A percentile compares a stretch with the other conserved stretches of the same genome.
Conservation (phyloP, 2,329 filamentous ascomycete species). For the Escovopsis sp. region DNA sequence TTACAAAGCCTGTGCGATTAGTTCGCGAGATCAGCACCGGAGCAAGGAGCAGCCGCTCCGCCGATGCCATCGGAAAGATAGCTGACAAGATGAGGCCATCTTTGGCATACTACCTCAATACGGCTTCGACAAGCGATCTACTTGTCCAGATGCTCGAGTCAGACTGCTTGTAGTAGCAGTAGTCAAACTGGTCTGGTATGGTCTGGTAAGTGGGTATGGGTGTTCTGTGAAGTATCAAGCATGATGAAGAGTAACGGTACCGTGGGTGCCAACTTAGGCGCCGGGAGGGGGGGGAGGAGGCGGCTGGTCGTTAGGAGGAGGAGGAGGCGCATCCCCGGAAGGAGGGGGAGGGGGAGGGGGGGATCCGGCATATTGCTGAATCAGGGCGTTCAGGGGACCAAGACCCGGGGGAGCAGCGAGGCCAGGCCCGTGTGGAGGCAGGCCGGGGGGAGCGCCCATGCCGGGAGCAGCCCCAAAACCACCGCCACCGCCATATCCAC, state of each 20-base stretch:
- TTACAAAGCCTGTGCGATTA: constrained; percentile 5
- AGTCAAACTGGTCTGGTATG: no score
- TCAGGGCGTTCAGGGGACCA: constrained; percentile 46
- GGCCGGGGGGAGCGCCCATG: constrained; percentile 25
- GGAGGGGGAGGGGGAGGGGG: constrained; percentile 45
- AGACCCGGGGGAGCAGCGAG: constrained; percentile 39
- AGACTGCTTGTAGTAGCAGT: no score
- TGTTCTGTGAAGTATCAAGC: constrained; percentile 3
- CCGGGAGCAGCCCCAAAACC: constrained; percentile 33
- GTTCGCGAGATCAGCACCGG: constrained; percentile 3
- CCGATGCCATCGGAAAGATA: not conserved
- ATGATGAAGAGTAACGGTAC: constrained; percentile 1
- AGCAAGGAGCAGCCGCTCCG: not conserved
- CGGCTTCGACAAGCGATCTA: no score
- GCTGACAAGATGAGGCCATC: not conserved
- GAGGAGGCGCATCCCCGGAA: constrained; percentile 33
- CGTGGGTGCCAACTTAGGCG: constrained; percentile 18
- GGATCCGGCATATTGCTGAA: constrained; percentile 47
- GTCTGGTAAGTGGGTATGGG: not conserved
- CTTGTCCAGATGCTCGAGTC: no score
- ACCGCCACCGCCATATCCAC: constrained; percentile 30
- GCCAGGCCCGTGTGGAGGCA: constrained; percentile 26
- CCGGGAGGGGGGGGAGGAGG: constrained; percentile 46
- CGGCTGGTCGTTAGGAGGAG: constrained; percentile 29
- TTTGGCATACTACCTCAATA: not conserved